A percentile compares a stretch with the other conserved stretches of the same genome.
Conservation (phyloP, 768 basidiomycete species). For the Mycena kentingensis region DNA sequence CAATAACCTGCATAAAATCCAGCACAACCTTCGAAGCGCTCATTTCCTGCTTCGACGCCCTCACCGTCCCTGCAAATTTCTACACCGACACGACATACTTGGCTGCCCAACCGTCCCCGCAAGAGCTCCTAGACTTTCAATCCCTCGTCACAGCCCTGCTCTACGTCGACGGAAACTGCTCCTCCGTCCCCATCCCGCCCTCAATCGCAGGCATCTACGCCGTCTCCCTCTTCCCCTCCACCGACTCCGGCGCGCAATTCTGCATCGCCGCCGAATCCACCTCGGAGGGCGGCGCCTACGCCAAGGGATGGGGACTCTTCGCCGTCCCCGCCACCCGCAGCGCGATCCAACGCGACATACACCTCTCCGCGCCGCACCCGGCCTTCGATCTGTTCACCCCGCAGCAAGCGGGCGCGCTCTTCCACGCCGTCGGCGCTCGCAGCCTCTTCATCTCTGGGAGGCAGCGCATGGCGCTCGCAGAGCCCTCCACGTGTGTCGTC, state of each 20-base stretch:
- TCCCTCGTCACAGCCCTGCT: conserved; percentile 31
- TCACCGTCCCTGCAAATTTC: conserved; percentile 31
- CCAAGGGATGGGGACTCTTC: conserved; percentile 41
- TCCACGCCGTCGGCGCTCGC: conserved; percentile 39
- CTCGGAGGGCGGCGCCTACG: conserved; percentile 20
- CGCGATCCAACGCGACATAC: conserved; percentile 33
- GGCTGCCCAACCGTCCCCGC: conserved; percentile 34
- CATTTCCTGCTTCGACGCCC: conserved; percentile 33
- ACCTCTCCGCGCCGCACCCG: conserved; percentile 51
- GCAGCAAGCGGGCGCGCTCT: conserved; percentile 43
- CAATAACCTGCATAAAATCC: conserved; percentile 14
- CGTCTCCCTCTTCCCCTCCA: conserved; percentile 30
- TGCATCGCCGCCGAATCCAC: conserved; percentile 35
- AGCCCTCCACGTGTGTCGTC: conserved; percentile 36
- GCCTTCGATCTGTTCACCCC: conserved; percentile 39
- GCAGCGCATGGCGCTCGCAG: conserved; percentile 35
- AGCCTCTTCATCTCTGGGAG: conserved; percentile 47
- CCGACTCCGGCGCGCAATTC: conserved; percentile 27
- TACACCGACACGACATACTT: conserved; percentile 34
- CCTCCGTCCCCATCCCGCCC: conserved; percentile 30
- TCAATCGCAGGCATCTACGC: conserved; percentile 30
- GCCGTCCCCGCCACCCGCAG: conserved; percentile 32
- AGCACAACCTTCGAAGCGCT: conserved; percentile 26
- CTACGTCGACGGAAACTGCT: conserved; percentile 34
- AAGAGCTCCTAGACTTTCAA: conserved; percentile 32